Percentiles rank a stretch among this genome's conserved stretches.
Evolutionary conservation across 495 filamentous ascomycete species (phyloP).

Genomic region (Lepraria neglecta): DNA sequence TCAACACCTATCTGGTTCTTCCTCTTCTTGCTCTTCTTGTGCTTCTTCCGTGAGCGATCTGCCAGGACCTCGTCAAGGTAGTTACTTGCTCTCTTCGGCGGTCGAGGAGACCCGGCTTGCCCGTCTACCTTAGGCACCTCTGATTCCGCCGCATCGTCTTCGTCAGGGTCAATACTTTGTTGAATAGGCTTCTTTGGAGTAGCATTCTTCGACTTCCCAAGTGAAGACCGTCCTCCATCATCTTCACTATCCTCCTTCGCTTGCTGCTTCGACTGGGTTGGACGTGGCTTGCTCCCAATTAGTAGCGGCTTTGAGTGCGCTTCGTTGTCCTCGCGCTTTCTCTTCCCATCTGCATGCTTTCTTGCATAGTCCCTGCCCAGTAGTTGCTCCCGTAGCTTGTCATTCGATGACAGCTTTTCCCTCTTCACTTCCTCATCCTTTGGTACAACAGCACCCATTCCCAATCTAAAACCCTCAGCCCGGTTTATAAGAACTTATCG

Average conservation of each 20-base stretch:
- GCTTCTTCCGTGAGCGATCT: conserved; percentile 46
- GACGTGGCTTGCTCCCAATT: conserved; percentile 12
- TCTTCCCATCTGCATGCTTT: conserved; percentile 20
- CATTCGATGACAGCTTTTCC: conserved; percentile 41
- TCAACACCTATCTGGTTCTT: conserved; percentile 37
- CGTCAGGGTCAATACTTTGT: conserved; percentile 17
- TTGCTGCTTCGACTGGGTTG: background rate
- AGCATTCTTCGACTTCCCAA: conserved; percentile 37
- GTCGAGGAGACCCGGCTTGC: background rate
- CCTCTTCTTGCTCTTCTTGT: conserved; percentile 49
- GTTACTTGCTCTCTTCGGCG: conserved; percentile 25
- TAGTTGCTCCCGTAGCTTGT: conserved; percentile 44
- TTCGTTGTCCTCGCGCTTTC: conserved; percentile 28
- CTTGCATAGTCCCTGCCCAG: conserved; percentile 44
- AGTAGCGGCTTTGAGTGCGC: conserved; percentile 17
- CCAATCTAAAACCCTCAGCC: conserved; percentile 34
- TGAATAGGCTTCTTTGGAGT: conserved; percentile 11
- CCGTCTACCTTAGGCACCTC: background rate
- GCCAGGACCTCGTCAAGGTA: conserved; percentile 49
- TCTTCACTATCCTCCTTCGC: conserved; percentile 39
- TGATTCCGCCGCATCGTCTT: background rate
- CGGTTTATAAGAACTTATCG: background rate
- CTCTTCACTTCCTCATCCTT: conserved; percentile 33
- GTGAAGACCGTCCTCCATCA: conserved; percentile 53
- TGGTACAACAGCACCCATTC: conserved; percentile 43